Evolutionary conservation across 2,329 filamentous ascomycete species (phyloP), one percentile per base, ranked within the genome.

Genomic region (Pezicula neosporulosa): DNA sequence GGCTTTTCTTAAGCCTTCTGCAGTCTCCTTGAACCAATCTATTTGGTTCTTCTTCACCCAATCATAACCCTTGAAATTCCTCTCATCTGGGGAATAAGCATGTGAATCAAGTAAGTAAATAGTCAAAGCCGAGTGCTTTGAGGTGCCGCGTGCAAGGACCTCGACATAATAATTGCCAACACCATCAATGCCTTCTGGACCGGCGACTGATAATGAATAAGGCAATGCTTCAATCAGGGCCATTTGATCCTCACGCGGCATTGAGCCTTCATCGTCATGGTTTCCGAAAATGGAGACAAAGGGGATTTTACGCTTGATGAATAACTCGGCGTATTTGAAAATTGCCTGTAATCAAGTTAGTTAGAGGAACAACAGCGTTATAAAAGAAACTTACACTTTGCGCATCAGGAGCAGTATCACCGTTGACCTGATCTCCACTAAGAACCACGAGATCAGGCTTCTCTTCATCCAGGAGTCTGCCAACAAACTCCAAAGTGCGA

Each of bases 271-370:
- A 63, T 97, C 93, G 65, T 99, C 94, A 69, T 99, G 94, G 68
- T 99, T 99, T 51, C 94, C 94, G 64, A 97, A 97, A 53, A 99
- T 97, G 54, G 87, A 86, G 15, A 91, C 89, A 64, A 95, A 97
- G 0, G 94, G 94, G 36, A 97, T 90, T 63, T 90, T 90, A 67
- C 89, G 89, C 67, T 90, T 84, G 56, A 90, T 87, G 47, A 99
- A 82, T 12, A 95, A 77, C 44, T 89, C 85, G 6, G 90, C 88
- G 63, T 92, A 90, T 71, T 99, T 99, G 77, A 95, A 96, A 53
- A 99, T 88, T 36, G 93, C 89, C 83, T 87, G 49, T 6, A 47
- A 41, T 19, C 24, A 24, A 15, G 60, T 68, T 45, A 63, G 60
- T 52, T 9, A 56, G 56, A 43, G 24, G 49, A 43, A 27, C 16